Conservation (phyloP, 2,329 filamentous ascomycete species). For the Myrmaecium sp. region DNA sequence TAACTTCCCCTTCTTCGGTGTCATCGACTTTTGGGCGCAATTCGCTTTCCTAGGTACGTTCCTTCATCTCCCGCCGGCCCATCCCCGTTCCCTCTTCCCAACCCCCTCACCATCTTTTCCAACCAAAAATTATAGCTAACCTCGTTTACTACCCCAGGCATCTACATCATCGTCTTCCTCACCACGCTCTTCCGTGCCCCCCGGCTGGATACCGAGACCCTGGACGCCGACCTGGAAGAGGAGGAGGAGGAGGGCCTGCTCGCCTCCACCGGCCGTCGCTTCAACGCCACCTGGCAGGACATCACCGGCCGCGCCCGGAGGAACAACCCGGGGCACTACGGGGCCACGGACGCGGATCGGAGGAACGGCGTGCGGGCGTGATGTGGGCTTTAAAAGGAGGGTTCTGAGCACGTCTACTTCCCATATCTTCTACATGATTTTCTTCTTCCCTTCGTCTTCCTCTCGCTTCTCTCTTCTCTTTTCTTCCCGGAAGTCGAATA, state of each 20-base stretch:
- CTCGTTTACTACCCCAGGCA: no score
- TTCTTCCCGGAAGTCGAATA: no score
- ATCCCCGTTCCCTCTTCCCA: no score
- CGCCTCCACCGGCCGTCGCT: slow-evolving; percentile 63
- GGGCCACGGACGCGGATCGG: slow-evolving; percentile 4
- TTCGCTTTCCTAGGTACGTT: slow-evolving; percentile 61
- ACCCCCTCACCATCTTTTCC: slow-evolving; percentile 1
- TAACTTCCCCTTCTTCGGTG: slow-evolving; percentile 90
- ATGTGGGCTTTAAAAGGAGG: no score
- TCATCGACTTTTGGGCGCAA: slow-evolving; percentile 89
- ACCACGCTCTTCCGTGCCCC: slow-evolving; percentile 69
- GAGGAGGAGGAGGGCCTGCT: slow-evolving; percentile 89
- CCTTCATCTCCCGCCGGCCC: background rate
- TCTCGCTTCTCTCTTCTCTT: no score
- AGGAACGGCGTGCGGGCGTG: no score
- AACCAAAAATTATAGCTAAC: slow-evolving; percentile 2
- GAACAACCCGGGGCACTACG: slow-evolving; percentile 4
- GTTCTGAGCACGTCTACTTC: no score
- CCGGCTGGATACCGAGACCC: slow-evolving; percentile 53
- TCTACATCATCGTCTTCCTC: slow-evolving; percentile 69
- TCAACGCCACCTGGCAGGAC: slow-evolving; percentile 79
- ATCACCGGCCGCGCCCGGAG: slow-evolving; percentile 44
- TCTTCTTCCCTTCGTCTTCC: no score
- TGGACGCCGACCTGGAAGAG: slow-evolving; percentile 79
- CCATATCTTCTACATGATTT: no score